Evolutionary conservation across 352 stramenopile genomes (phyloP).

Genomic region (Globisporangium apiculatum): DNA sequence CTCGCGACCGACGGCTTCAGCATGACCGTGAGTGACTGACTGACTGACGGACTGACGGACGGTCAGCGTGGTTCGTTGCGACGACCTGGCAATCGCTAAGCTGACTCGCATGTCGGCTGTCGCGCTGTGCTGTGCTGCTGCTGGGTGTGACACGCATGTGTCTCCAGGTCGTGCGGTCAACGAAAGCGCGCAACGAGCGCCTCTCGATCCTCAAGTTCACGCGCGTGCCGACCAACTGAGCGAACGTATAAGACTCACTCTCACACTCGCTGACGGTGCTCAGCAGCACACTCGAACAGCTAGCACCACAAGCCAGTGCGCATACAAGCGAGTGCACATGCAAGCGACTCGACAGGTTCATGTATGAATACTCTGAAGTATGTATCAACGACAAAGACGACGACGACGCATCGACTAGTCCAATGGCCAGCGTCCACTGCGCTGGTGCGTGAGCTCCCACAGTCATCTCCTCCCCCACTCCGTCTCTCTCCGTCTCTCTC

Average conservation of each 20-base stretch:
- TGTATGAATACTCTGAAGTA: slow-evolving; percentile 4
- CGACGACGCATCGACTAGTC: background rate
- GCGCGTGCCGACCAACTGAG: background rate
- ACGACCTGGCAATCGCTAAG: too few relatives aligned
- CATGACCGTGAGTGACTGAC: slow-evolving; percentile 37
- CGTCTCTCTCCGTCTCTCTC: background rate
- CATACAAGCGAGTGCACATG: background rate
- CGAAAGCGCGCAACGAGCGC: slow-evolving; percentile 60
- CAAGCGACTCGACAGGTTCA: too few relatives aligned
- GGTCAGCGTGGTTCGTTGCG: background rate
- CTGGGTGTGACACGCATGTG: background rate
- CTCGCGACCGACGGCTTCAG: slow-evolving; percentile 57
- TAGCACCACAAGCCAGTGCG: background rate
- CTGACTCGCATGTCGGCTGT: too few relatives aligned
- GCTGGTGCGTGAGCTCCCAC: background rate
- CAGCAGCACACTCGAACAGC: background rate
- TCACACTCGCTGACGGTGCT: background rate
- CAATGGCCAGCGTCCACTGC: background rate
- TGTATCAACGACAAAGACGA: slow-evolving; percentile 5
- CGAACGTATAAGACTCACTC: background rate
- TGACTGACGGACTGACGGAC: background rate
- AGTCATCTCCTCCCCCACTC: background rate
- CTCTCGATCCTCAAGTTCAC: slow-evolving; percentile 74
- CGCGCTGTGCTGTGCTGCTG: too few relatives aligned
- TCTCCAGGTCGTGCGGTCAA: slow-evolving; percentile 55